Base-by-base conservation (phyloP, 495 filamentous ascomycete species). In the Podospora conica region DNA sequence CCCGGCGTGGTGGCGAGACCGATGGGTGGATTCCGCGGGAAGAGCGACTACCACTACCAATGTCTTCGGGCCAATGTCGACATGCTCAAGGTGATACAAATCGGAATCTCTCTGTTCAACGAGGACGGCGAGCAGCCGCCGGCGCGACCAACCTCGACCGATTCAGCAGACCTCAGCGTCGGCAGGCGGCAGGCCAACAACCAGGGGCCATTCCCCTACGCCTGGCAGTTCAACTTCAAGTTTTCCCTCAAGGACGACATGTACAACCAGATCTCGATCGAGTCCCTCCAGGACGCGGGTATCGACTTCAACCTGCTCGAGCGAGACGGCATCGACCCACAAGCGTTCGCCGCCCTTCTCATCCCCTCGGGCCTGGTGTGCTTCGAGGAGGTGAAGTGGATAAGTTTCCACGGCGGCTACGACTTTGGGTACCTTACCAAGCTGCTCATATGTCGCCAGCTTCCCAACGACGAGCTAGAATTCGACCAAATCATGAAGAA, bases 161-260 rank as follows among this genome's bases (percentile, higher is more conserved):
- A 91, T 66, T 79, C 80, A 76, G 79, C 74, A 76, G 84, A 77
- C 70, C 80, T 77, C 69, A 61, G 33, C 56, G 78, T 78, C 3
- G 74, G 67, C 18, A 65, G 69, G 40, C 74, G 76, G 67, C 74
- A 80, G 59, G 66, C 63, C 18, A 76, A 76, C 65, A 83, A 80
- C 64, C 81, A 90, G 58, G 78, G 85, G 8, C 85, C 88, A 25
- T 84, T 90, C 29, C 93, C 93, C 10, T 94, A 88, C 70, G 96
- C 95, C 21, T 98, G 95, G 95, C 92, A 96, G 68, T 98, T 98
- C 83, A 97, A 98, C 80, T 98, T 98, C 79, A 91, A 93, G 70
- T 98, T 98, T 74, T 93, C 92, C 4, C 82, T 96, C 10, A 88
- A 94, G 68, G 86, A 92, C 5, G 95, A 98, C 78, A 98, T 98